Evolutionary conservation across 139 green algal species (phyloP), one percentile per base, ranked within the genome.

Genomic region (Diplosphaera chodatii): DNA sequence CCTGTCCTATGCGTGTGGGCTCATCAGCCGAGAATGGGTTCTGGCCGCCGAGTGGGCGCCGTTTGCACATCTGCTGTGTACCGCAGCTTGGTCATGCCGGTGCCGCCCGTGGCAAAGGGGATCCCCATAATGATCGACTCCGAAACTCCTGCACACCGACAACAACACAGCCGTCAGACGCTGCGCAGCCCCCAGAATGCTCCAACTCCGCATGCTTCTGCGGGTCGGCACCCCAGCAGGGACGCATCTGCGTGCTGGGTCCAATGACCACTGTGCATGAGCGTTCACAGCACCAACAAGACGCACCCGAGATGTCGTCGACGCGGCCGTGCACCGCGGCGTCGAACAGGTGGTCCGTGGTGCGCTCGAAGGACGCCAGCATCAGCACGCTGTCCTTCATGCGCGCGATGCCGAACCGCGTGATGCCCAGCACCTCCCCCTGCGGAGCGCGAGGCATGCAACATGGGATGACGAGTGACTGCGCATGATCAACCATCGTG

Each of bases 71-170:
- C 27, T 10, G 27, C 5, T 5, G 27, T 32, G 10, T 83, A 70
- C 40, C 82, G 30, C 28, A 92, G 40, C 69, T 91, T 89, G 78
- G 98, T 96, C 68, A 97, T 77, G 22, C 95, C 95, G 0, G 95
- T 99, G 32, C 95, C 95, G 18, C 48, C 48, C 0, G 91, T 88
- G 31, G 92, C 92, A 93, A 99, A 98, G 55, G 96, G 95, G 31
- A 96, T 97, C 41, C 95, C 95, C 94, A 99, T 97, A 78, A 99
- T 99, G 89, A 99, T 99, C 72, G 77, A 91, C 86, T 99, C 95
- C 31, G 68, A 88, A 30, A 98, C 94, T 8, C 93, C 92, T 65
- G 85, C 78, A 62, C 1, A 6, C 4, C 5, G 31, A 33, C 31
- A 41, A n/a, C n/a, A n/a, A n/a, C n/a, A n/a, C n/a, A n/a, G n/a